Evolutionary conservation across 2,329 filamentous ascomycete species (phyloP).

Genomic region (Hypoxylon sp.): DNA sequence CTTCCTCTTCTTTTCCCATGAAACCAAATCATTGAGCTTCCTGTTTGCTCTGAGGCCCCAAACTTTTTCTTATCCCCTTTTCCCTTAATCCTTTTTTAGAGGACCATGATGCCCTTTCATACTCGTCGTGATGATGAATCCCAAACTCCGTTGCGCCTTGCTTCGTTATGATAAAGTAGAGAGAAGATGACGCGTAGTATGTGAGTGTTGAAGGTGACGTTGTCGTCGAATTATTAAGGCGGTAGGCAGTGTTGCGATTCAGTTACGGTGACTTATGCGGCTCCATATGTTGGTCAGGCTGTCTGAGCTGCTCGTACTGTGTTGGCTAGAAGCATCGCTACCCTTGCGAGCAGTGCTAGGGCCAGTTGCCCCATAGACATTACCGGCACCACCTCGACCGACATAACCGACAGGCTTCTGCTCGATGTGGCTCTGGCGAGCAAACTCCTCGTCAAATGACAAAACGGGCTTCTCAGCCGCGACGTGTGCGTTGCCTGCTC

Average conservation of each 20-base stretch:
- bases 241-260: constrained; percentile 4
- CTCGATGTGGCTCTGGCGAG: constrained; percentile 66
- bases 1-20: constrained; percentile 25
- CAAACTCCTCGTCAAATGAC: constrained; percentile 76
- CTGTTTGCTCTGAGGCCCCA: constrained; percentile 54
- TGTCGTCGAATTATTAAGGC: not conserved
- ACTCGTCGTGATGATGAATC: constrained; percentile 8
- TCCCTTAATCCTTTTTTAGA: not conserved
- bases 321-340: constrained; percentile 51
- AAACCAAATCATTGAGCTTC: constrained; percentile 41
- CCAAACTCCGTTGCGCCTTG: constrained; percentile 41
- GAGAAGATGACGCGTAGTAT: constrained; percentile 25
- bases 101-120: not conserved
- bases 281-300: constrained; percentile 55
- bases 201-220: constrained; percentile 17
- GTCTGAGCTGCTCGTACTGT: constrained; percentile 50
- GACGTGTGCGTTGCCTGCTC: constrained; percentile 73
- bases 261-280: constrained; percentile 56
- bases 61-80: constrained; percentile 21
- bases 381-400: constrained; percentile 75
- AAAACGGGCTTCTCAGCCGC: constrained; percentile 68
- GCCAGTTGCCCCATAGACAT: constrained; percentile 57
- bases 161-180: constrained; percentile 29
- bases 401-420: constrained; percentile 69
- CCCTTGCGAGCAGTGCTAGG: constrained; percentile 45